Percentiles rank a stretch among this genome's conserved stretches.
Conservation (phyloP, 2,329 filamentous ascomycete species). For the Xylaria sp. region DNA sequence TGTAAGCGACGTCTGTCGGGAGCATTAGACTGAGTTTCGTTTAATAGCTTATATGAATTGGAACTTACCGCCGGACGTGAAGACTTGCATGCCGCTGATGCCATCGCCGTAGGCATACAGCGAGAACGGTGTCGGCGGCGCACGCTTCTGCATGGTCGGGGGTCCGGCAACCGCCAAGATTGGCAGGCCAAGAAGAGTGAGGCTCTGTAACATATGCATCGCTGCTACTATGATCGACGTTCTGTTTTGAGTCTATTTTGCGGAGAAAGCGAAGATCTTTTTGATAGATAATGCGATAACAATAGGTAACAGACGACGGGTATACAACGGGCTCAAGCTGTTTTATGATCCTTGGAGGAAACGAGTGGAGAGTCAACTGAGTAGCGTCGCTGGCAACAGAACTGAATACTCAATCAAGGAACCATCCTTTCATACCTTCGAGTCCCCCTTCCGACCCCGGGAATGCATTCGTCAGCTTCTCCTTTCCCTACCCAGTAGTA, state of each 20-base stretch:
- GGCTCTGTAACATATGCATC: constrained; percentile 16
- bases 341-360: not conserved
- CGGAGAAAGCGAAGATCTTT: not conserved
- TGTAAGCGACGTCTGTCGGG: constrained; percentile 8
- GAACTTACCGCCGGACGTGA: constrained; percentile 30
- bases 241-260: constrained; percentile 1
- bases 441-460: not conserved
- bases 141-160: constrained; percentile 7
- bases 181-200: constrained; percentile 20
- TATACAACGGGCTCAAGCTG: not conserved
- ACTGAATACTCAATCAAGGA: constrained; percentile 8
- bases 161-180: constrained; percentile 11
- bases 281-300: not conserved
- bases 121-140: constrained; percentile 22
- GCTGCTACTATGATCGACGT: constrained; percentile 1
- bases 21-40: not conserved
- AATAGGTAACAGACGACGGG: not conserved
- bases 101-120: constrained; percentile 33
- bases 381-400: constrained; percentile 3
- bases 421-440: constrained; percentile 16
- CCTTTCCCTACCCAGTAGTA: too few species aligned
- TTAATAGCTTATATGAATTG: not conserved
- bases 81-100: constrained; percentile 32
- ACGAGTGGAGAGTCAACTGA: constrained; percentile 1
- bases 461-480: constrained; percentile 18